Evolutionary conservation across 371 early-diverging fungal genomes (phyloP).

Genomic region (Mucor piriformis): DNA sequence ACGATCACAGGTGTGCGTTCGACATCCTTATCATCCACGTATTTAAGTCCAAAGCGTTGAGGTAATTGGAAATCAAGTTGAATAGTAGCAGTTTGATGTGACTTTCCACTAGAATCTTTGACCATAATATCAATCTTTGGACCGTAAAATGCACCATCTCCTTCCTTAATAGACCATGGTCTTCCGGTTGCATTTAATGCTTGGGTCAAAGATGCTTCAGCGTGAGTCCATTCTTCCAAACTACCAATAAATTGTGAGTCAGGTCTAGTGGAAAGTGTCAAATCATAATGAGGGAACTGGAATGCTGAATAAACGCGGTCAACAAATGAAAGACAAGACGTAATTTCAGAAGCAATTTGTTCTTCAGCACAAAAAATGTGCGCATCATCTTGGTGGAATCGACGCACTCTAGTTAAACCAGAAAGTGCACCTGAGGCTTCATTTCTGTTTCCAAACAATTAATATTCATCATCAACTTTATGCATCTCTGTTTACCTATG

Average conservation of each 20-base stretch:
- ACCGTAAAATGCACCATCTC: conserved; percentile 99
- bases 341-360: conserved; percentile 83
- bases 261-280: conserved; percentile 96
- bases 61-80: conserved; percentile 98
- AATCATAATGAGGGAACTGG: conserved; percentile 78
- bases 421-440: conserved; percentile 93
- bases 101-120: conserved; percentile 90
- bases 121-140: conserved; percentile 99
- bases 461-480: background rate
- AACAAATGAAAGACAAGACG: conserved; percentile 84
- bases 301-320: conserved; percentile 86
- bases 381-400: conserved; percentile 98
- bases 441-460: conserved; percentile 55
- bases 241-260: conserved; percentile 92
- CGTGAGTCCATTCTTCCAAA: conserved; percentile 90
- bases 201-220: conserved; percentile 82
- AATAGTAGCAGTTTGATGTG: conserved; percentile 98
- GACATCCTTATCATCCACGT: conserved; percentile 59
- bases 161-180: conserved; percentile 92
- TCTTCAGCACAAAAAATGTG: conserved; percentile 91
- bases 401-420: conserved; percentile 92
- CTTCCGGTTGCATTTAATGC: conserved; percentile 81
- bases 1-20: conserved; percentile 89
- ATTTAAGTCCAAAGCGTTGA: conserved; percentile 84
- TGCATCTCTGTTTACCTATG: conserved; percentile 63